Conservation (phyloP, 306 rosid species). For the Quercus suber region DNA sequence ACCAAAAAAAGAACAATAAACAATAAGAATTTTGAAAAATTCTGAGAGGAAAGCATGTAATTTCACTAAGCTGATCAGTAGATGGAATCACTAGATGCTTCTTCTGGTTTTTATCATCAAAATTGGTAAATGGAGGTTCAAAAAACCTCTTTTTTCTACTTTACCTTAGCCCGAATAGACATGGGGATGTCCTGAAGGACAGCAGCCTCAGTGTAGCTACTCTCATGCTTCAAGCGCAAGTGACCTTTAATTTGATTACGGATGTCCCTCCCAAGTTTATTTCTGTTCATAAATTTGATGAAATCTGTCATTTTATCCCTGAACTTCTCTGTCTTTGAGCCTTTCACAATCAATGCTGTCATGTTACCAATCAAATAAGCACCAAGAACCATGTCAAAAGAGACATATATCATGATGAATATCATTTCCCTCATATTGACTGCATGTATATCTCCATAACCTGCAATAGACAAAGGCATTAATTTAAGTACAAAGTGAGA, state of each 20-base stretch:
- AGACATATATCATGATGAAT: slow-evolving; percentile 85
- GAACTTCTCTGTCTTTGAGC: slow-evolving; percentile 89
- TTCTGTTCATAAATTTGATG: slow-evolving; percentile 86
- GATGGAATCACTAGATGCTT: background rate
- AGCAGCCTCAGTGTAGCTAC: slow-evolving; percentile 86
- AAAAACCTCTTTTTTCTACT: slow-evolving; percentile 2
- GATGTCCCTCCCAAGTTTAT: slow-evolving; percentile 73
- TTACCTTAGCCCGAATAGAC: slow-evolving; percentile 87
- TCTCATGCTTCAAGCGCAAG: slow-evolving; percentile 83
- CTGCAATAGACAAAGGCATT: slow-evolving; percentile 42
- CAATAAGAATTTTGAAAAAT: background rate
- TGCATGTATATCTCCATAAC: slow-evolving; percentile 98
- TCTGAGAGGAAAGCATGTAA: background rate
- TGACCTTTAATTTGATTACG: slow-evolving; percentile 94
- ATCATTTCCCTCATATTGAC: slow-evolving; percentile 95
- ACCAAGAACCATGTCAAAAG: slow-evolving; percentile 96
- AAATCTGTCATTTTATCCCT: slow-evolving; percentile 95
- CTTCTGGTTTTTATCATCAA: background rate
- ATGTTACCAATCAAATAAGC: slow-evolving; percentile 98
- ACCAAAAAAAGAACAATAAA: background rate
- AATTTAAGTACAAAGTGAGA: slow-evolving; percentile 12
- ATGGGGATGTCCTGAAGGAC: slow-evolving; percentile 82
- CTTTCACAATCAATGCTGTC: slow-evolving; percentile 98
- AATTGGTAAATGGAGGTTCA: slow-evolving; percentile 10
- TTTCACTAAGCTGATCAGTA: background rate